phyloP scores from a whole-genome alignment of 2,329 filamentous ascomycete species.

The Parastagonospora avenae region DNA sequence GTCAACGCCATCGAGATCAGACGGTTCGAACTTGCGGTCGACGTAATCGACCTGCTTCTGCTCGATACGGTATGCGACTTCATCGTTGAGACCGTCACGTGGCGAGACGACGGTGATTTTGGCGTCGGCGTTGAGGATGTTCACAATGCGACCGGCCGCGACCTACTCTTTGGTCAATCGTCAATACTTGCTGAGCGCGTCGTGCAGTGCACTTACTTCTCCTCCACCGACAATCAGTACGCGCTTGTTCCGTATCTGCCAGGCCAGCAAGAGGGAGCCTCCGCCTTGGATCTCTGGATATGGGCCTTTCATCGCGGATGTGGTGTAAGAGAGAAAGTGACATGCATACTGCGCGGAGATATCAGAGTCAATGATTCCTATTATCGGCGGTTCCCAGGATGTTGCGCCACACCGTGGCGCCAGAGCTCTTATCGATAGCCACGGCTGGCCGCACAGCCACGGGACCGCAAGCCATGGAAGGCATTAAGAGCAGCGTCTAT shows the following conservation, averaged over 20 bases:
- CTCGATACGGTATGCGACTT: slow-evolving; percentile 81
- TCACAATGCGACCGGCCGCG: slow-evolving; percentile 89
- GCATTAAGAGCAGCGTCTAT: not conserved
- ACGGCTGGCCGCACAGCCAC: not conserved
- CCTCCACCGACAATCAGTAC: slow-evolving; percentile 94
- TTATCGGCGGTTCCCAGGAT: slow-evolving; percentile 19
- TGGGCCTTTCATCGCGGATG: slow-evolving; percentile 52
- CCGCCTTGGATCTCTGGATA: slow-evolving; percentile 87
- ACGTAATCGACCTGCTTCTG: slow-evolving; percentile 77
- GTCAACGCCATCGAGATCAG: slow-evolving; percentile 79
- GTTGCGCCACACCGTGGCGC: slow-evolving; percentile 11
- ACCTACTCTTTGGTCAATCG: slow-evolving; percentile 66
- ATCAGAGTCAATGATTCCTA: slow-evolving; percentile 11
- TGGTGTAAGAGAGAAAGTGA: slow-evolving; percentile 22
- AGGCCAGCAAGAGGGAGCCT: slow-evolving; percentile 91
- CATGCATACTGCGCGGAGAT: slow-evolving; percentile 32
- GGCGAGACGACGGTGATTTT: slow-evolving; percentile 86
- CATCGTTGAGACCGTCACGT: slow-evolving; percentile 77
- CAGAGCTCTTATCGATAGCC: slow-evolving; percentile 6
- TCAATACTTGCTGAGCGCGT: slow-evolving; percentile 24
- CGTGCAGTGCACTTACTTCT: slow-evolving; percentile 66
- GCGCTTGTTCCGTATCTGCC: slow-evolving; percentile 88
- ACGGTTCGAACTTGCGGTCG: slow-evolving; percentile 81
- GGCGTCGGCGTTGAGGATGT: slow-evolving; percentile 94
- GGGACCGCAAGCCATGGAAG: not conserved